A percentile compares a stretch with the other conserved stretches of the same genome.
Conservation (phyloP, 352 stramenopile species). For the Phytophthora sp. region DNA sequence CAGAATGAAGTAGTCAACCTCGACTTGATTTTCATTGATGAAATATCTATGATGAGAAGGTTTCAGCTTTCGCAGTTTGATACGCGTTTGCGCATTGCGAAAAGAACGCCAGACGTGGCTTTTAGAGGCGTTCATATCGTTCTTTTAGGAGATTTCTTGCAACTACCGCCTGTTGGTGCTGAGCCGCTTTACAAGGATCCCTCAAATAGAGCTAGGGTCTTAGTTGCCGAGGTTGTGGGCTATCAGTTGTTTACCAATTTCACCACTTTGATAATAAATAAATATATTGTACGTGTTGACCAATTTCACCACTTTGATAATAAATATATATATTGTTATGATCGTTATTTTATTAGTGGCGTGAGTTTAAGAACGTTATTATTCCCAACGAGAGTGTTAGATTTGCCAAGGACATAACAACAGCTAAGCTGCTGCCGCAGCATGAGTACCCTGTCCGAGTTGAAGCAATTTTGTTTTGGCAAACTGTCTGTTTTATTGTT, state of each 20-base stretch:
- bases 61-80: background rate
- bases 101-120: background rate
- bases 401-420: slow-evolving; percentile 18
- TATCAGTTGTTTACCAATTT: too few relatives aligned
- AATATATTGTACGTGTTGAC: too few relatives aligned
- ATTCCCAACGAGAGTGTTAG: slow-evolving; percentile 18
- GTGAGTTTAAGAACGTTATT: background rate
- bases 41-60: slow-evolving; percentile 7
- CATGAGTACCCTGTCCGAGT: background rate
- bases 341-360: background rate
- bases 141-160: background rate
- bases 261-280: too few relatives aligned
- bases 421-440: background rate
- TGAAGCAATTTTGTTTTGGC: too few relatives aligned
- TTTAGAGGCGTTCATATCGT: too few relatives aligned
- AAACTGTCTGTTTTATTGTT: slow-evolving; percentile 3
- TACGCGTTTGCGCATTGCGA: background rate
- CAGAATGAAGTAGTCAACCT: background rate
- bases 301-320: too few relatives aligned
- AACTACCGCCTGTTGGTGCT: slow-evolving; percentile 1
- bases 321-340: too few relatives aligned
- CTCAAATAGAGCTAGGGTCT: background rate
- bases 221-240: background rate
- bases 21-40: background rate
- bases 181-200: slow-evolving; percentile 3